Evolutionary conservation across 495 filamentous ascomycete species (phyloP).

Genomic region (Ramalina intermedia): DNA sequence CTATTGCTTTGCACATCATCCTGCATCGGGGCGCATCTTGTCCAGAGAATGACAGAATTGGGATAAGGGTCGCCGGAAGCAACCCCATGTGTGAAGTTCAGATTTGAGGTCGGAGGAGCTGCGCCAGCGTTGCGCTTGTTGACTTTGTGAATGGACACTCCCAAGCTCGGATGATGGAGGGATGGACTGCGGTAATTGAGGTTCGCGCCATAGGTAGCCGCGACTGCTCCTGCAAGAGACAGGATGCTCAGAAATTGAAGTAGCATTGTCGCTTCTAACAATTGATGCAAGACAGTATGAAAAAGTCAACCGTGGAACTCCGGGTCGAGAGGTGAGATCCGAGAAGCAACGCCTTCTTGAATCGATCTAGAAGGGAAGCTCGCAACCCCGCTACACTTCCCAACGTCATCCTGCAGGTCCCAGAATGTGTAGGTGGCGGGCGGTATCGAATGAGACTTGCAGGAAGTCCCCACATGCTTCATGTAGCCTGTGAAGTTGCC

Average conservation of each 20-base stretch:
- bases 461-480: no score
- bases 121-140: conserved; percentile 27
- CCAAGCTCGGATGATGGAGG: conserved; percentile 40
- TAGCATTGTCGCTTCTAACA: not conserved
- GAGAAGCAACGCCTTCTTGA: no score
- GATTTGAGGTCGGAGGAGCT: conserved; percentile 25
- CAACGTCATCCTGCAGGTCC: no score
- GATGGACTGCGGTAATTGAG: conserved; percentile 47
- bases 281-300: no score
- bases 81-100: conserved; percentile 57
- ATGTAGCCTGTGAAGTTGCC: no score
- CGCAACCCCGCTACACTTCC: no score
- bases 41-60: conserved; percentile 53
- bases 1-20: conserved; percentile 43
- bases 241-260: conserved; percentile 7
- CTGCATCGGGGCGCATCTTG: conserved; percentile 38
- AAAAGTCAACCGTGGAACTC: no score
- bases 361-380: no score
- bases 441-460: no score
- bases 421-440: no score
- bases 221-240: conserved; percentile 5
- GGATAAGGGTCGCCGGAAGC: conserved; percentile 55
- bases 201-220: conserved; percentile 24
- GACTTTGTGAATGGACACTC: conserved; percentile 38
- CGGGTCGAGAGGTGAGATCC: conserved; percentile 22